Evolutionary conservation across 805 yeast species (phyloP).

Genomic region (Metschnikowia sp.): DNA sequence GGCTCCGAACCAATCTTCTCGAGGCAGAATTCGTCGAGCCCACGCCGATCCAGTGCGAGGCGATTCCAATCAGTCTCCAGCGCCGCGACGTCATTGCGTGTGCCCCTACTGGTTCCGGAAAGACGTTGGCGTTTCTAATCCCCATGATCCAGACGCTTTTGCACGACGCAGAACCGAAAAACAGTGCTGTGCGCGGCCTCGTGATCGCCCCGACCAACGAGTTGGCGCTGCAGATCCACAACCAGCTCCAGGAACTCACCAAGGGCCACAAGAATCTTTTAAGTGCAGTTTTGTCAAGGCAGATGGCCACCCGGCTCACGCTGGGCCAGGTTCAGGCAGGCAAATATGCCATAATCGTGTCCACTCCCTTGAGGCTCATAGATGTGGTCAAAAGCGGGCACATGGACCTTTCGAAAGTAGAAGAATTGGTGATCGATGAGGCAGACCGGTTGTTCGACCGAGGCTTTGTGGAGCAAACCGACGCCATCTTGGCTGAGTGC

Average conservation of each 20-base stretch:
- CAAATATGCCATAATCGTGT: slow-evolving; percentile 74
- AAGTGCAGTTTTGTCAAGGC: slow-evolving; percentile 65
- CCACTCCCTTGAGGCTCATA: slow-evolving; percentile 87
- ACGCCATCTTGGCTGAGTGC: slow-evolving; percentile 67
- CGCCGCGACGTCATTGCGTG: slow-evolving; percentile 82
- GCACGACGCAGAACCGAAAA: slow-evolving; percentile 23
- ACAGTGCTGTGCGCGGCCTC: slow-evolving; percentile 64
- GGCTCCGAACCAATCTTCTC: slow-evolving; percentile 58
- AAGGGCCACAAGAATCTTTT: slow-evolving; percentile 51
- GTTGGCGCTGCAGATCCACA: slow-evolving; percentile 79
- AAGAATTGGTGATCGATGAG: slow-evolving; percentile 83
- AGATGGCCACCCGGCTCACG: slow-evolving; percentile 63
- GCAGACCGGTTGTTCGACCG: slow-evolving; percentile 91
- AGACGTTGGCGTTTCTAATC: slow-evolving; percentile 83
- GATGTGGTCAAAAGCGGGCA: slow-evolving; percentile 66
- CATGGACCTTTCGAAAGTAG: slow-evolving; percentile 62
- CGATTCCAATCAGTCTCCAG: slow-evolving; percentile 70
- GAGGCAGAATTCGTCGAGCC: slow-evolving; percentile 77
- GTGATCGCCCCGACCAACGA: slow-evolving; percentile 94
- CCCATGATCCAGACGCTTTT: slow-evolving; percentile 65
- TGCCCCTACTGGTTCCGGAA: slow-evolving; percentile 99
- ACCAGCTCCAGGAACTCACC: slow-evolving; percentile 59
- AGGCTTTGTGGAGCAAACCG: slow-evolving; percentile 87
- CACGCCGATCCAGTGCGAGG: slow-evolving; percentile 89
- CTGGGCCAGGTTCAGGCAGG: slow-evolving; percentile 55